phyloP scores from a whole-genome alignment of 179 eudicot genomes.

The Dionaea muscipula region DNA sequence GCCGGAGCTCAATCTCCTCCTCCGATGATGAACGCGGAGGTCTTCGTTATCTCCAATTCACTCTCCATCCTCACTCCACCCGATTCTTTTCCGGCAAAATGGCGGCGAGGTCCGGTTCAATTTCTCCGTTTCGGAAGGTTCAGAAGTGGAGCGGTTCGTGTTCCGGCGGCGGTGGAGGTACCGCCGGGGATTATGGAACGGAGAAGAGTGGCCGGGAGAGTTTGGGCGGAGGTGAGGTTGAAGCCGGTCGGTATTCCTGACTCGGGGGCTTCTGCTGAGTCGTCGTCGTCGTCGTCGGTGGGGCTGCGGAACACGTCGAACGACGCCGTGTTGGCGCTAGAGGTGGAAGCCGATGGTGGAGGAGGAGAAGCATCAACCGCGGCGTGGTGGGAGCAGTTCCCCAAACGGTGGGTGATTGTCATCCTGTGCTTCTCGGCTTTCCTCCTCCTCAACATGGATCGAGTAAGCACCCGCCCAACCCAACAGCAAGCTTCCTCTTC shows the following conservation, averaged over 20 bases:
- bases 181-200: slow-evolving; percentile 11
- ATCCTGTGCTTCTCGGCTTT: slow-evolving; percentile 82
- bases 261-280: slow-evolving; percentile 15
- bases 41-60: slow-evolving; percentile 24
- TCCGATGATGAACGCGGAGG: slow-evolving; percentile 32
- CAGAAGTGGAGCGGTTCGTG: slow-evolving; percentile 8
- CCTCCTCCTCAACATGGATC: slow-evolving; percentile 93
- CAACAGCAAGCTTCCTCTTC: not conserved
- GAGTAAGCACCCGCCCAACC: too few relatives aligned
- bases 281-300: slow-evolving; percentile 9
- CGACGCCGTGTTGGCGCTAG: slow-evolving; percentile 13
- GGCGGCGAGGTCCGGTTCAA: slow-evolving; percentile 10
- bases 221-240: slow-evolving; percentile 47
- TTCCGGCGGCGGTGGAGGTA: slow-evolving; percentile 14
- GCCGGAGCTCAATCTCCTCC: not conserved
- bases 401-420: slow-evolving; percentile 81
- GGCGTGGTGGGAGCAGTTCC: slow-evolving; percentile 82
- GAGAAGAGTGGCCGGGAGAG: slow-evolving; percentile 23
- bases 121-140: slow-evolving; percentile 14
- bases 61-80: slow-evolving; percentile 21
- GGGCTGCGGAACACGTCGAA: slow-evolving; percentile 19
- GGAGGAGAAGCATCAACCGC: slow-evolving; percentile 9
- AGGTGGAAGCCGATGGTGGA: not conserved
- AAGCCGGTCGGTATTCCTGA: slow-evolving; percentile 35
- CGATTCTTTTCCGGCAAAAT: slow-evolving; percentile 9